Evolutionary conservation across 2,329 filamentous ascomycete genomes (phyloP).

Genomic region (Pseudophaeomoniella oleicola): DNA sequence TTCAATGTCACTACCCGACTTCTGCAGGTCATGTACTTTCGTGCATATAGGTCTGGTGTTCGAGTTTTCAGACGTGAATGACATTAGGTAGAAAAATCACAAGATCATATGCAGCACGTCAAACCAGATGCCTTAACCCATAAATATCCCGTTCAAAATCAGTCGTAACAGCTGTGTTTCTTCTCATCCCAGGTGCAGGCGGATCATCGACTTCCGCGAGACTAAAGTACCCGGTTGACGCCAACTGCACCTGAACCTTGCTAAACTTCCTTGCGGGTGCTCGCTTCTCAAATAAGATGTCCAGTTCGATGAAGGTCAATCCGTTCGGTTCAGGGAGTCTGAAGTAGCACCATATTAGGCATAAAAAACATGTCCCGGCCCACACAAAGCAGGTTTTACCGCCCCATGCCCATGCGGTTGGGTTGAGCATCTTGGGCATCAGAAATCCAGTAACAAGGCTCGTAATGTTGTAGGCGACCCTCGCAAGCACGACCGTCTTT

Average conservation of each 20-base stretch:
- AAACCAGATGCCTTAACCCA: no score
- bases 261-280: slow-evolving; percentile 21
- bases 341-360: slow-evolving; percentile 23
- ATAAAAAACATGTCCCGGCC: slow-evolving; percentile 19
- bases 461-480: slow-evolving; percentile 33
- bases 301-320: slow-evolving; percentile 25
- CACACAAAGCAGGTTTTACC: slow-evolving; percentile 27
- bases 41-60: no score
- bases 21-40: no score
- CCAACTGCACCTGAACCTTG: slow-evolving; percentile 12
- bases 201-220: slow-evolving; percentile 4
- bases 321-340: slow-evolving; percentile 26
- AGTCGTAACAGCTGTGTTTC: no score
- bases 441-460: slow-evolving; percentile 30
- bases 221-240: slow-evolving; percentile 11
- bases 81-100: no score
- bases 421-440: slow-evolving; percentile 17
- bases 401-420: slow-evolving; percentile 22
- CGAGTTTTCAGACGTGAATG: no score
- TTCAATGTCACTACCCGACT: no score
- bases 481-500: slow-evolving; percentile 38
- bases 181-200: no score
- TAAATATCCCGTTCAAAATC: no score
- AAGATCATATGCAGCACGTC: no score
- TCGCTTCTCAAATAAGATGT: slow-evolving; percentile 25